phyloP scores from a whole-genome alignment of 176 grass and related monocot genomes.

The Paspalum vaginatum region DNA sequence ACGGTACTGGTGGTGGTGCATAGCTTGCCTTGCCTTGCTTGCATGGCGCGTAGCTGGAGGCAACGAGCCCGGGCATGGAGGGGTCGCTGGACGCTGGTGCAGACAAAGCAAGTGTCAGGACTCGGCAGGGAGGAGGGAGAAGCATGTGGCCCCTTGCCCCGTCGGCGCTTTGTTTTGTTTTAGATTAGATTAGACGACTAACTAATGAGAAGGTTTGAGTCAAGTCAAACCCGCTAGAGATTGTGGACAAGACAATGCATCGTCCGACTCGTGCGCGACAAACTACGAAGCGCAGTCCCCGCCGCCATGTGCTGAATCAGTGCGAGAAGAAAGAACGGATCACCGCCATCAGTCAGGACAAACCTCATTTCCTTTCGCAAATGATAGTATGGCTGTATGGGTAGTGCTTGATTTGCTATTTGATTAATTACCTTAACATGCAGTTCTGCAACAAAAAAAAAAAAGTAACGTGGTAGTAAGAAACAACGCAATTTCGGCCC shows the following conservation, averaged over 20 bases:
- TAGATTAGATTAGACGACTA: not conserved
- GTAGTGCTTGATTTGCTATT: no score
- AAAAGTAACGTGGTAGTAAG: no score
- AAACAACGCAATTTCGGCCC: no score
- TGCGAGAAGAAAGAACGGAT: not conserved
- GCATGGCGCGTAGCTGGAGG: conserved; percentile 39
- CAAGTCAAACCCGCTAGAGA: not conserved
- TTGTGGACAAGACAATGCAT: not conserved
- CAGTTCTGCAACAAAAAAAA: no score
- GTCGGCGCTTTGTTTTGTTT: conserved; percentile 3
- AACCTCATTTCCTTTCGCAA: no score
- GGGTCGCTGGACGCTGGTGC: not conserved
- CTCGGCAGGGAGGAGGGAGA: not conserved
- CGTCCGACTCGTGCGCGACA: not conserved
- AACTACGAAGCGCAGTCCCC: not conserved
- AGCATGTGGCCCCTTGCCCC: not conserved
- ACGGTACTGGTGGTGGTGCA: not conserved
- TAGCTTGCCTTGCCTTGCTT: not conserved
- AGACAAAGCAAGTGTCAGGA: conserved; percentile 22
- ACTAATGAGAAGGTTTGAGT: not conserved
- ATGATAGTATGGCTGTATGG: no score
- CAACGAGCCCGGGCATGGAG: conserved; percentile 7
- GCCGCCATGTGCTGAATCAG: not conserved
- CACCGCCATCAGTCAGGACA: no score
- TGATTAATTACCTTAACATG: no score